Conservation (phyloP, 108 stramenopile species). For the Fistulifera solaris region DNA sequence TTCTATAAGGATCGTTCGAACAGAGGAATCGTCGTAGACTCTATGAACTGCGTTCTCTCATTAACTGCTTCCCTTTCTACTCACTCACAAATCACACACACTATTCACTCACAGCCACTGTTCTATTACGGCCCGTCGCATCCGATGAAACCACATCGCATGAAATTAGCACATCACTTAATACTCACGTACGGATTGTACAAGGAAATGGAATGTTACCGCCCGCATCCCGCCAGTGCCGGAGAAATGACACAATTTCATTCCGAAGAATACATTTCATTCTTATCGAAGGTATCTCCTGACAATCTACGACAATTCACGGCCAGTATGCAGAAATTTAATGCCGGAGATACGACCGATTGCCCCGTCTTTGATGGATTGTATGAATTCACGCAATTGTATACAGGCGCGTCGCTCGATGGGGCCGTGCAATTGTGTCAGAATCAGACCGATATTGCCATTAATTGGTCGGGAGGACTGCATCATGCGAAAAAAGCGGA, state of each 20-base stretch:
- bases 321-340: constrained; percentile 82
- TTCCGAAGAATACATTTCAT: constrained; percentile 93
- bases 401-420: constrained; percentile 92
- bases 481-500: constrained; percentile 99
- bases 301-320: constrained; percentile 77
- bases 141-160: constrained; percentile 99
- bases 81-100: background rate
- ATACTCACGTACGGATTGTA: constrained; percentile 93
- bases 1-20: background rate
- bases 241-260: constrained; percentile 94
- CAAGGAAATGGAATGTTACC: constrained; percentile 97
- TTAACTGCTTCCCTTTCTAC: background rate
- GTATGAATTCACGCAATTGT: constrained; percentile 93
- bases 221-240: constrained; percentile 84
- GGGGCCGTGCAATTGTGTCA: constrained; percentile 95
- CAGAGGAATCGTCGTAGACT: background rate
- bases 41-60: constrained; percentile 1
- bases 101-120: constrained; percentile 31
- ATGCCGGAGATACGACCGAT: constrained; percentile 95
- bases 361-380: constrained; percentile 99
- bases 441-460: constrained; percentile 87
- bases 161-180: constrained; percentile 97
- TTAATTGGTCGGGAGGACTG: constrained; percentile 99
- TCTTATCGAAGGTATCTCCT: constrained; percentile 83
- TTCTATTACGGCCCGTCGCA: constrained; percentile 99